Conservation (phyloP, 306 rosid genomes). For the Dalbergia oliveri region DNA sequence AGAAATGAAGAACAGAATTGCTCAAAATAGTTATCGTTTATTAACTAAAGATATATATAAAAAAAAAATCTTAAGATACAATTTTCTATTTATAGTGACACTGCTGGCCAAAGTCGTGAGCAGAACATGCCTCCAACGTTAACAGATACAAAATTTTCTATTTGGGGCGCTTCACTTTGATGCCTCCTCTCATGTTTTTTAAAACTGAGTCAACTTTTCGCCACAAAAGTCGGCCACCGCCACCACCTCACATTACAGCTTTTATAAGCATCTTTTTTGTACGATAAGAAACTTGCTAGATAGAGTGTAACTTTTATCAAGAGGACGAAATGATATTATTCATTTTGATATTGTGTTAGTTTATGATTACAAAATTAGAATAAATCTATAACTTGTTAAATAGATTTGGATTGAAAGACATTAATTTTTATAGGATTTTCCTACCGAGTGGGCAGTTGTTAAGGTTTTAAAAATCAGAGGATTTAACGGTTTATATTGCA, state of each 20-base stretch:
- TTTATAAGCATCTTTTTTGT: constrained; percentile 20
- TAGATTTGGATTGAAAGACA: background rate
- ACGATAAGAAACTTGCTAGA: background rate
- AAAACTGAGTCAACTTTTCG: constrained; percentile 12
- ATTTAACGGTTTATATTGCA: no score
- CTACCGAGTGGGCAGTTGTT: no score
- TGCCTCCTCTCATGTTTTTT: background rate
- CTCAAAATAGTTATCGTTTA: background rate
- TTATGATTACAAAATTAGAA: background rate
- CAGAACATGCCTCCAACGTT: constrained; percentile 11
- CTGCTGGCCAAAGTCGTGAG: constrained; percentile 16
- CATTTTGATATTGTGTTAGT: background rate
- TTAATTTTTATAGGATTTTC: no score
- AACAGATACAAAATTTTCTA: background rate
- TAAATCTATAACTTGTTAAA: no score
- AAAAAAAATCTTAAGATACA: background rate
- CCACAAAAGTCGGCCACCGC: constrained; percentile 42
- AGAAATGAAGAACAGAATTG: background rate
- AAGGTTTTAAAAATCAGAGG: no score
- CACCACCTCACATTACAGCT: constrained; percentile 39
- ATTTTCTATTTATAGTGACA: background rate
- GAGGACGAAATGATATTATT: background rate
- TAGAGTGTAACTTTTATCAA: background rate
- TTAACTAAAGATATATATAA: background rate
- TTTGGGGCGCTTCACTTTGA: no score